These are phyloP conservation scores for Diddensiella transvaalensis DNA, from an alignment of 805 yeast species.

Conservation along the genomic window DNA sequence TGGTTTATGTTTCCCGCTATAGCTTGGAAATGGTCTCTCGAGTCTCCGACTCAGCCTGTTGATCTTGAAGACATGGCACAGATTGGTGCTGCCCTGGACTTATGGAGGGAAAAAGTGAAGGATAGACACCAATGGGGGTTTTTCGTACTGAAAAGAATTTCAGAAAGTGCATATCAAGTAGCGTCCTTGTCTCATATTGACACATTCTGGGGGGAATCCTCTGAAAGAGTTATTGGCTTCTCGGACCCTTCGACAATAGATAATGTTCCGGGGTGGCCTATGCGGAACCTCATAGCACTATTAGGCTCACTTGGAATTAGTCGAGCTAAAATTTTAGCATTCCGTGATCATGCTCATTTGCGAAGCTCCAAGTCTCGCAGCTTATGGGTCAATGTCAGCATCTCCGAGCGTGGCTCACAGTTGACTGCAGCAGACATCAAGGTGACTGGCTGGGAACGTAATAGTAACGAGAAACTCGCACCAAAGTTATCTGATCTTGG, in stretches of 20 bases:
- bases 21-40: constrained; percentile 46
- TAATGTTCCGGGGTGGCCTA: constrained; percentile 46
- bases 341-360: constrained; percentile 31
- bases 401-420: constrained; percentile 3
- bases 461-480: constrained; percentile 60
- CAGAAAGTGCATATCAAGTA: constrained; percentile 13
- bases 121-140: constrained; percentile 29
- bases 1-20: constrained; percentile 84
- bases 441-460: constrained; percentile 88
- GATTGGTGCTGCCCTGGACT: constrained; percentile 7
- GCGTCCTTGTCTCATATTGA: constrained; percentile 21
- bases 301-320: constrained; percentile 38
- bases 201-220: constrained; percentile 17
- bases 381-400: constrained; percentile 27
- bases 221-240: constrained; percentile 32
- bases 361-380: constrained; percentile 18
- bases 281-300: constrained; percentile 56
- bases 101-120: constrained; percentile 14
- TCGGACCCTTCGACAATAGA: constrained; percentile 39
- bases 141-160: constrained; percentile 25
- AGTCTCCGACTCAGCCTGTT: neutral
- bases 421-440: constrained; percentile 26
- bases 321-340: constrained; percentile 39
- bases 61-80: neutral
- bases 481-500: constrained; percentile 86